Evolutionary conservation across 2,329 filamentous ascomycete species (phyloP), one percentile per base, ranked within the genome.

Genomic region (Xylariaceae sp.): DNA sequence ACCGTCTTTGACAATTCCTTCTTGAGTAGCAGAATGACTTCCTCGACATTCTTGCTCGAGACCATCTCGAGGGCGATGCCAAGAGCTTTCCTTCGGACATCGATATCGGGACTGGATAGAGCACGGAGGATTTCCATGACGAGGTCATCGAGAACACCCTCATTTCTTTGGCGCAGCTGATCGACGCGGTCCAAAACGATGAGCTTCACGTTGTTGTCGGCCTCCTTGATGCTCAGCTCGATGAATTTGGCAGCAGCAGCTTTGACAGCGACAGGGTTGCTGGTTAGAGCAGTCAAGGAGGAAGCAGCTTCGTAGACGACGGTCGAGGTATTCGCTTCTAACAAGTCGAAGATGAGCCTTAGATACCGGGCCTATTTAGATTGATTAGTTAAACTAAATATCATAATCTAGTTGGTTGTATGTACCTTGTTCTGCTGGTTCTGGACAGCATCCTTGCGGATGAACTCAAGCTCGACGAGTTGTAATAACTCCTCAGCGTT

Each of bases 171-270:
- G 57, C 91, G 80, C 52, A 96, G 69, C 60, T 92, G 85, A 60
- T 95, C 86, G 29, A 98, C 93, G 37, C 92, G 86, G 62, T 97
- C 93, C 35, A 98, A 77, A 17, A 98, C 93, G 57, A 98, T 98
- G 37, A 98, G 83, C 73, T 98, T 98, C 54, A 98, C 93, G 64
- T 98, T 98, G 75, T 98, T 98, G 67, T 98, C 93, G 1, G 93
- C 85, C 69, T 97, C 93, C 71, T 95, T 95, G 65, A 98, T 96
- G 64, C 87, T 90, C 7, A 98, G 76, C 67, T 98, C 93, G 54
- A 97, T 95, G 65, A 98, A 93, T 64, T 98, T 98, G 57, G 82
- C 80, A 12, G 93, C 93, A 8, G 93, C 93, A 21, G 93, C 93
- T 72, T 97, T 98, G 48, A 98, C 92, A 16, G 93, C 93, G 11